phyloP scores from a whole-genome alignment of 129 eudicot species.

The Helichrysum umbraculigerum region DNA sequence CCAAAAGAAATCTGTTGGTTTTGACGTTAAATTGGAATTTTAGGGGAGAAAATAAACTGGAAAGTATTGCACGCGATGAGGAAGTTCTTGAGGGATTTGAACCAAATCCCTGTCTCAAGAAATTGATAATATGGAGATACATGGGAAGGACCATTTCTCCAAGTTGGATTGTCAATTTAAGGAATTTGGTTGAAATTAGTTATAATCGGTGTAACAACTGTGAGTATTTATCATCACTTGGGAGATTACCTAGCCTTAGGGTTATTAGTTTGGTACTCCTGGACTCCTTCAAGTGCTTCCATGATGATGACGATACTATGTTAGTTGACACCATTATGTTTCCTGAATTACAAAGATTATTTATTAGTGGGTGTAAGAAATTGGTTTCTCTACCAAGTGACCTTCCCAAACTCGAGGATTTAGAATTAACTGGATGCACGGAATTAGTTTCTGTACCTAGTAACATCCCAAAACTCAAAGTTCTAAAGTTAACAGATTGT shows the following conservation, averaged over 20 bases:
- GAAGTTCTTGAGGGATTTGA: constrained; percentile 28
- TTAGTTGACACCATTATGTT: neutral
- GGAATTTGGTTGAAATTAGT: neutral
- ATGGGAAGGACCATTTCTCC: constrained; percentile 14
- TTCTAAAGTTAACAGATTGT: neutral
- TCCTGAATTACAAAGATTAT: neutral
- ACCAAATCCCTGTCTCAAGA: constrained; percentile 19
- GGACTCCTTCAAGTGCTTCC: constrained; percentile 5
- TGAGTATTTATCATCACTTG: constrained; percentile 17
- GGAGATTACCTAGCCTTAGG: constrained; percentile 23
- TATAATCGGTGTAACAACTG: neutral
- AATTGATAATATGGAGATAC: neutral
- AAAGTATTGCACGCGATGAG: neutral
- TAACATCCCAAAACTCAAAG: neutral
- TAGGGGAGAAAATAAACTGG: neutral
- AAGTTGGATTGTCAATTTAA: constrained; percentile 19
- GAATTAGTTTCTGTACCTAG: neutral
- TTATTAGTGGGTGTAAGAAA: neutral
- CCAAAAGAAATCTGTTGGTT: neutral
- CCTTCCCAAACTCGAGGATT: neutral
- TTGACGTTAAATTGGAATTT: neutral
- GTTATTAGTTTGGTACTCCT: neutral
- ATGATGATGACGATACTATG: constrained; percentile 1
- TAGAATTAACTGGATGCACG: neutral
- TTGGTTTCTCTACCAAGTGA: constrained; percentile 14